Conservation (phyloP, 805 yeast genomes). For the Lachancea kluyveri region DNA sequence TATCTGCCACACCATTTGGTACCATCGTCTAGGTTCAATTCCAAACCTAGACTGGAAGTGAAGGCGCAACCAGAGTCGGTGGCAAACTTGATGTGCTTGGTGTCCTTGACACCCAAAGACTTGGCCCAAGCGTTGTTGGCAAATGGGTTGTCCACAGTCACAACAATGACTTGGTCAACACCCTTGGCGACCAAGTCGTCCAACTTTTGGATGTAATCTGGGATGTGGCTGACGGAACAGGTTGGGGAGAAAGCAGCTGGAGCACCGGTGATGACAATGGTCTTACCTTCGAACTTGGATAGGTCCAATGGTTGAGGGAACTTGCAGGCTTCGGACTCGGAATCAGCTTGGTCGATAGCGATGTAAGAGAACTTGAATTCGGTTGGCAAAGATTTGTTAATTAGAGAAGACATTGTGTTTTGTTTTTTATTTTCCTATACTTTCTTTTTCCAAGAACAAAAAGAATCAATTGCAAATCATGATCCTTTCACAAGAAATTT, state of each 20-base stretch:
- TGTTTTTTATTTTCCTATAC: conserved; percentile 1
- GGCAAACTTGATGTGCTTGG: conserved; percentile 47
- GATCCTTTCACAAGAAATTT: no score
- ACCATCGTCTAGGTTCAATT: conserved; percentile 44
- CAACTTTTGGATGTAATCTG: conserved; percentile 51
- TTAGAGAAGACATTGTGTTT: conserved; percentile 2
- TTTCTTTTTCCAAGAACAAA: not conserved
- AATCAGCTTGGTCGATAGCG: conserved; percentile 19
- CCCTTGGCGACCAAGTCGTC: conserved; percentile 48
- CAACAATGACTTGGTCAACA: conserved; percentile 55
- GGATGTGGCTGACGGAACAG: conserved; percentile 66
- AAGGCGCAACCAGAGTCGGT: conserved; percentile 60
- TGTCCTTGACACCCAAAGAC: conserved; percentile 29
- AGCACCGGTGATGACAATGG: conserved; percentile 64
- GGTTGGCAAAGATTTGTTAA: no score
- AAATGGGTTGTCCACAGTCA: conserved; percentile 67
- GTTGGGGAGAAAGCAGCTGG: conserved; percentile 90
- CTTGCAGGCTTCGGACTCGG: conserved; percentile 26
- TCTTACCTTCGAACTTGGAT: conserved; percentile 36
- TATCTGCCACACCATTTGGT: conserved; percentile 65
- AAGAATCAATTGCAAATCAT: conserved; percentile 1
- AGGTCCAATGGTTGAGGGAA: conserved; percentile 25
- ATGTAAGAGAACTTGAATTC: conserved; percentile 29
- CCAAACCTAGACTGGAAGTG: conserved; percentile 53
- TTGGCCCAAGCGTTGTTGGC: conserved; percentile 65